Evolutionary conservation across 2,329 filamentous ascomycete species (phyloP).

Genomic region (Ophiostoma himal-ulmi): DNA sequence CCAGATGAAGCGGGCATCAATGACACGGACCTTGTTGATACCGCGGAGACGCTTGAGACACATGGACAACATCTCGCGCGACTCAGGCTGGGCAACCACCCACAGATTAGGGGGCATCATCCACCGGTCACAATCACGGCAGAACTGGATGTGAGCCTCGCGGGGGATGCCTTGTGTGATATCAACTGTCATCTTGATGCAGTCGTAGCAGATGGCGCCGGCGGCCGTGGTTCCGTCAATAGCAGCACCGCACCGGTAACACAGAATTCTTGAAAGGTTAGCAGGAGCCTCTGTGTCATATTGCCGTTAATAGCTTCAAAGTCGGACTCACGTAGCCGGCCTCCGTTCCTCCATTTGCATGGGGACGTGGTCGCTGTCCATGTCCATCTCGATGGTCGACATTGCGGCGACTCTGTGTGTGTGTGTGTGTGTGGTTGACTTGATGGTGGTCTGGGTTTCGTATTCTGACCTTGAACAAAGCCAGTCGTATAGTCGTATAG

Average conservation of each 20-base stretch:
- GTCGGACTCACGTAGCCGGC: constrained; percentile 32
- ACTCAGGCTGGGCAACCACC: constrained; percentile 80
- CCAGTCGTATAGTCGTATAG: not conserved
- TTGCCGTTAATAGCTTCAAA: not conserved
- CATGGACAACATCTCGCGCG: constrained; percentile 83
- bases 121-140: constrained; percentile 92
- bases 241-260: constrained; percentile 92
- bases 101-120: constrained; percentile 79
- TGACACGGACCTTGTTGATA: constrained; percentile 83
- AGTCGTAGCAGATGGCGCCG: constrained; percentile 91
- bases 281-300: not conserved
- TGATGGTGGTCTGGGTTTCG: not conserved
- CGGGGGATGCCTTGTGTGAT: constrained; percentile 87
- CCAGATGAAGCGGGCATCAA: constrained; percentile 96
- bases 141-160: constrained; percentile 85
- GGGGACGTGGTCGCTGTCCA: constrained; percentile 29
- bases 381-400: constrained; percentile 33
- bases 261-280: constrained; percentile 64
- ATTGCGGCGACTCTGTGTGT: constrained; percentile 18
- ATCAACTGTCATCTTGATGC: constrained; percentile 89
- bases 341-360: constrained; percentile 29
- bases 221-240: constrained; percentile 85
- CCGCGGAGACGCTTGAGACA: constrained; percentile 85
- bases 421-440: not conserved
- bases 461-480: not conserved